Percentiles rank a stretch among this genome's conserved stretches.
phyloP scores from a whole-genome alignment of 805 yeast genomes.

The Cyberlindnera suaveolens region DNA sequence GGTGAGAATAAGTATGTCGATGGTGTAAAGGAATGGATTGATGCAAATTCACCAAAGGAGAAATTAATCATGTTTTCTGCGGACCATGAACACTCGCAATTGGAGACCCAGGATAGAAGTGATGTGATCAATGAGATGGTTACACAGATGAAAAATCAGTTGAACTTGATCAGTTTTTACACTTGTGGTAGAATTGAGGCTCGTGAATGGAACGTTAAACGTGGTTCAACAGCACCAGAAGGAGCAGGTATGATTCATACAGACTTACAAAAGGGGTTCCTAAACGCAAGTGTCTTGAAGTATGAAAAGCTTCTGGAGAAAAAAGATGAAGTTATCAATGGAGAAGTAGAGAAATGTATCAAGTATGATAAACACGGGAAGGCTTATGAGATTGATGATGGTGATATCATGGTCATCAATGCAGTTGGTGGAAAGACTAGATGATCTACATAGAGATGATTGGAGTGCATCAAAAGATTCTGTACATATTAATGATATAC shows the following conservation, averaged over 20 bases:
- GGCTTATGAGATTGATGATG: slow-evolving; percentile 74
- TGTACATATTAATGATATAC: not conserved
- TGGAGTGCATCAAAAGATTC: not conserved
- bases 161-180: slow-evolving; percentile 74
- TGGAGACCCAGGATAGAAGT: slow-evolving; percentile 29
- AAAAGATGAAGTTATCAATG: slow-evolving; percentile 10
- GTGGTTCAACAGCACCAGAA: slow-evolving; percentile 73
- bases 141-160: slow-evolving; percentile 54
- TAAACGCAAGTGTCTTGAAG: slow-evolving; percentile 69
- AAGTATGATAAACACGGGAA: slow-evolving; percentile 55
- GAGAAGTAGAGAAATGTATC: slow-evolving; percentile 27
- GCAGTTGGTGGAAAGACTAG: slow-evolving; percentile 58
- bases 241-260: slow-evolving; percentile 91
- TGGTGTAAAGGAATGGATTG: slow-evolving; percentile 60
- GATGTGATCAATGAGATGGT: slow-evolving; percentile 63
- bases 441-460: slow-evolving; percentile 5
- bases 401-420: slow-evolving; percentile 72
- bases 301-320: slow-evolving; percentile 45
- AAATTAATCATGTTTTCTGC: slow-evolving; percentile 65
- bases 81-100: slow-evolving; percentile 35
- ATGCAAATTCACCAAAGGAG: slow-evolving; percentile 59
- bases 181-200: slow-evolving; percentile 86
- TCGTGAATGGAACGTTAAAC: slow-evolving; percentile 82
- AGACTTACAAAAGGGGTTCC: slow-evolving; percentile 75
- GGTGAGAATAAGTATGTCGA: slow-evolving; percentile 45